These are phyloP conservation scores for Leishmania tarentolae DNA, from an alignment of 208 protist genomes.

Conservation along the genomic window DNA sequence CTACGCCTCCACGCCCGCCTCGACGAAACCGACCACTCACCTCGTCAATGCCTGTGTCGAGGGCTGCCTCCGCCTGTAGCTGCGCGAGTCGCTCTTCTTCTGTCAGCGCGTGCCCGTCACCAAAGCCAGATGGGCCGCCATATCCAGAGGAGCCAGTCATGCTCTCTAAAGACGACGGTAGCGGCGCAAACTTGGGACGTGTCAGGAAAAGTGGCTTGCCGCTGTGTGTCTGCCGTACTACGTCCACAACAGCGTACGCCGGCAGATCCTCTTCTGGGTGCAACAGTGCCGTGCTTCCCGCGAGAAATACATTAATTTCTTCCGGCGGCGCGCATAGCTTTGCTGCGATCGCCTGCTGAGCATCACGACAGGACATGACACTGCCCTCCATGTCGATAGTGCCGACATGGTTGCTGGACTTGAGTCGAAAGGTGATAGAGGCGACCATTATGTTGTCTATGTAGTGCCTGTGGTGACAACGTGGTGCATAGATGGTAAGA, in stretches of 20 bases:
- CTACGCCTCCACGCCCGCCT: constrained; percentile 26
- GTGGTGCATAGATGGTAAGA: not conserved
- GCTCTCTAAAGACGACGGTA: not conserved
- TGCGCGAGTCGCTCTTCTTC: constrained; percentile 85
- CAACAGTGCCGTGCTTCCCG: constrained; percentile 63
- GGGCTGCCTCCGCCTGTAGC: constrained; percentile 68
- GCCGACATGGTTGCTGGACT: constrained; percentile 80
- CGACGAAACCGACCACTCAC: constrained; percentile 41
- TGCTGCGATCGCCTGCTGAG: constrained; percentile 71
- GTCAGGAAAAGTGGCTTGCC: constrained; percentile 19
- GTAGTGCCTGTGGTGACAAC: not conserved
- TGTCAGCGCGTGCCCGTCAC: constrained; percentile 38
- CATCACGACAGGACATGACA: constrained; percentile 67
- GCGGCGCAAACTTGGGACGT: constrained; percentile 13
- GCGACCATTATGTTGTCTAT: constrained; percentile 38
- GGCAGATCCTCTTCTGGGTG: constrained; percentile 82
- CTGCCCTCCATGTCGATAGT: constrained; percentile 72
- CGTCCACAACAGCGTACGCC: constrained; percentile 78
- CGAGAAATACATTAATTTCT: constrained; percentile 78
- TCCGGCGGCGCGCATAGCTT: constrained; percentile 71
- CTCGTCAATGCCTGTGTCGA: constrained; percentile 82
- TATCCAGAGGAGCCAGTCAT: not conserved
- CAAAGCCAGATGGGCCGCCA: not conserved
- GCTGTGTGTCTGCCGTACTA: constrained; percentile 65
- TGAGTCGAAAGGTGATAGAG: constrained; percentile 83